Evolutionary conservation across 192 early-diverging fungal genomes (phyloP).

Genomic region (Allomyces arbusculus): DNA sequence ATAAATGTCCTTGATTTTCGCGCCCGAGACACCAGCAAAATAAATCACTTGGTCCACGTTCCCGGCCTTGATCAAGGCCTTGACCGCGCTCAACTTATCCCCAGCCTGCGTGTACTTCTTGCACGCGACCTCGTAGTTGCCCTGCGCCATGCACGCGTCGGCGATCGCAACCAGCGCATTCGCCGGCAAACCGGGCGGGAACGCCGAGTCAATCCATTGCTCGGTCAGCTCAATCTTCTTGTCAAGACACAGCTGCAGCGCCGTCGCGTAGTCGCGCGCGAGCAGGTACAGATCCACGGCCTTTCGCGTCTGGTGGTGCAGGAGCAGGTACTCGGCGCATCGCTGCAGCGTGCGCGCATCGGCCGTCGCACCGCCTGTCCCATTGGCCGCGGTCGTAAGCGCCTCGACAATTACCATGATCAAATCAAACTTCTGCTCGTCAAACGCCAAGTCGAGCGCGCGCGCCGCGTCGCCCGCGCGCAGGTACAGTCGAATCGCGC

Average conservation of each 20-base stretch:
- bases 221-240: constrained; percentile 22
- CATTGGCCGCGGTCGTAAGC: neutral
- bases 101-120: constrained; percentile 32
- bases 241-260: constrained; percentile 12
- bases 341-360: neutral
- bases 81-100: constrained; percentile 28
- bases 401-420: neutral
- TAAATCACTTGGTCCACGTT: constrained; percentile 34
- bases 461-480: constrained; percentile 1
- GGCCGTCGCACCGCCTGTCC: neutral
- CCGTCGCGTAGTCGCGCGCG: neutral
- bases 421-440: neutral
- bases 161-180: constrained; percentile 13
- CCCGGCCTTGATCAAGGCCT: constrained; percentile 25
- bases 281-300: neutral
- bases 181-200: constrained; percentile 1
- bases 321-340: neutral
- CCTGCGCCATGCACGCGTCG: constrained; percentile 19
- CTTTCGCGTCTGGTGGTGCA: neutral
- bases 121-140: constrained; percentile 22
- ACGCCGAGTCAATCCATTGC: constrained; percentile 12
- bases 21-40: constrained; percentile 38
- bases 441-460: neutral
- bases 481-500: neutral
- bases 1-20: constrained; percentile 31